Evolutionary conservation across 345 rosid genomes (phyloP), one percentile per base, ranked within the genome.

Genomic region (Populus davidiana): DNA sequence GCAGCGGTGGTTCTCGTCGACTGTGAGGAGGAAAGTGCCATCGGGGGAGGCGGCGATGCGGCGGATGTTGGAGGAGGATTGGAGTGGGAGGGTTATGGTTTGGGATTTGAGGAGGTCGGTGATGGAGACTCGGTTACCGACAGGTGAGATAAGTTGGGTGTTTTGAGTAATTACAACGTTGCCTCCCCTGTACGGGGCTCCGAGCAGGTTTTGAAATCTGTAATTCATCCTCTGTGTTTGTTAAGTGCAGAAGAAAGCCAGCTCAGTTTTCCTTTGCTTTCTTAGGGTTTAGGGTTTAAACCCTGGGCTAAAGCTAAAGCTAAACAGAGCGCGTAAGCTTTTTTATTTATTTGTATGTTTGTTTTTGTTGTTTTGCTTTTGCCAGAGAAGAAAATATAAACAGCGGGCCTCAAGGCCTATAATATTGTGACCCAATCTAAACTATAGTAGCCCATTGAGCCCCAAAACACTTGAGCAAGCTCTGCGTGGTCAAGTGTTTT

Each of bases 181-280:
- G 56, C 99, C 98, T 74, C 99, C 98, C 41, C 97, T 81, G 85
- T 92, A 96, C 10, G 99, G 96, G 16, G 97, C 97, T 44, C 97
- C 97, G 0, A 93, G 86, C 75, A 93, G 91, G 74, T 96, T 93
- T 44, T 91, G 97, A 79, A 96, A 94, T 25, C 90, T 86, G 82
- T 90, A 93, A 83, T 93, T 89, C 99, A 96, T 96, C 59, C 7
- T 52, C 59, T 52, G 59, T 33, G 9, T 52, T 20, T 52, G 59
- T 52, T 20, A 20, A 5, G 23, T 52, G 59, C 23, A 52, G n/a
- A 20, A 52, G 23, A 18, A 52, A 52, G 23, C 59, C 20, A 52
- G 59, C 10, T 20, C n/a, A 20, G 59, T 52, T 52, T 52, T 17
- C 8, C 23, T 20, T 52, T 20, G 21, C 23, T 7, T 47, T 20